These are phyloP conservation scores for Fraxinus anomala DNA, from an alignment of 257 asterid species.

Conservation along the genomic window DNA sequence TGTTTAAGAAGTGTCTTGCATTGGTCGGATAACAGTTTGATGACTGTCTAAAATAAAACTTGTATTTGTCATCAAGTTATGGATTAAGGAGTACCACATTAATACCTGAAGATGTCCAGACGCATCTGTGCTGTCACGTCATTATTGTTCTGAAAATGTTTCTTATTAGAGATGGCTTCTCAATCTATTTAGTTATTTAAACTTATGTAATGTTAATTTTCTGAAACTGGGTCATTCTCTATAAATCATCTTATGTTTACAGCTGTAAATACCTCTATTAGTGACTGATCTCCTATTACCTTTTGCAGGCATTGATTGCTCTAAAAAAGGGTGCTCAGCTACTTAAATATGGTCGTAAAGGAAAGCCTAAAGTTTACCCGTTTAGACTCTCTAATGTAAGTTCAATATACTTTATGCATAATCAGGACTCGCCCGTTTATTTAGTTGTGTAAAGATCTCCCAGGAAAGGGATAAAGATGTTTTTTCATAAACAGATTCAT, in stretches of 20 bases:
- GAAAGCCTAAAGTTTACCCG: slow-evolving; percentile 86
- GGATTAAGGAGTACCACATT: slow-evolving; percentile 14
- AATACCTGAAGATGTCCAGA: slow-evolving; percentile 3
- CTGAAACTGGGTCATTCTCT: neutral
- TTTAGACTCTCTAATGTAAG: slow-evolving; percentile 86
- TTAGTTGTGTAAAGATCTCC: neutral
- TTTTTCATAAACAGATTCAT: neutral
- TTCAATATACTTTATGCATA: slow-evolving; percentile 24
- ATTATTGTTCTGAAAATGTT: slow-evolving; percentile 2
- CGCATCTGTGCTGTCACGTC: neutral
- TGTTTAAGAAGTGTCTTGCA: slow-evolving; percentile 13
- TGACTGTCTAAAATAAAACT: slow-evolving; percentile 2
- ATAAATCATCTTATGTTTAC: slow-evolving; percentile 10
- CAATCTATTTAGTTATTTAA: slow-evolving; percentile 14
- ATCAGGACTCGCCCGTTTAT: slow-evolving; percentile 8
- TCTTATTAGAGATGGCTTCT: slow-evolving; percentile 3
- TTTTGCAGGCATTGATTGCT: slow-evolving; percentile 71
- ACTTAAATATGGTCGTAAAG: slow-evolving; percentile 91
- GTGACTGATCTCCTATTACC: slow-evolving; percentile 19
- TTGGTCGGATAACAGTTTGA: slow-evolving; percentile 1
- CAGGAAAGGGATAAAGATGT: neutral
- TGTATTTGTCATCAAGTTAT: neutral
- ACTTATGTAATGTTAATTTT: neutral
- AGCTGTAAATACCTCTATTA: slow-evolving; percentile 2
- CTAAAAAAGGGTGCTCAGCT: slow-evolving; percentile 88